Evolutionary conservation across 2,329 filamentous ascomycete genomes (phyloP), one percentile per base, ranked within the genome.

Genomic region (Colletotrichum cereale): DNA sequence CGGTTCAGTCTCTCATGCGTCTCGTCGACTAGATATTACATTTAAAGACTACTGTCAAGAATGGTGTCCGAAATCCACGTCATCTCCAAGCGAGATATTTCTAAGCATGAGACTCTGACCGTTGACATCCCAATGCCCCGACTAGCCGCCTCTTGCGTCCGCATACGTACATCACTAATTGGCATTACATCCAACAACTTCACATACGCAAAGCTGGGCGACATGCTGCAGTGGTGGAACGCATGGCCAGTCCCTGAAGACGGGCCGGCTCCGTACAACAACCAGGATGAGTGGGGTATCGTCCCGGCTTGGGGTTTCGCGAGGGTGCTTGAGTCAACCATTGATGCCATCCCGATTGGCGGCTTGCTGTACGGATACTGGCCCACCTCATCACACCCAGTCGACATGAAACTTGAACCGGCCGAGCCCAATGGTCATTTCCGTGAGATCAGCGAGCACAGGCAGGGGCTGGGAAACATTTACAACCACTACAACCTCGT

Each of bases 271-370:
- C 77, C 79, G 4, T 80, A 78, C 47, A 80, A 82, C 73, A 79
- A 86, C 74, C 40, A 62, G 5, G 55, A 76, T 2, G 74, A 75
- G n/a, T 86, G 84, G 78, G 85, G 84, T 5, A 83, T 85, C 69
- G 83, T 84, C 16, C 82, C 83, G 50, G 83, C 81, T n/a, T 87
- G 85, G 85, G 86, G 86, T 0, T 85, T 83, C 65, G 85, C 80
- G 10, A 76, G 79, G 31, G 80, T 86, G 5, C 55, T 83, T 7
- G 82, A 84, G 5, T 84, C 80, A n/a, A 85, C 78, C 0, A 76
- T 83, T 6, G 61, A 77, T 2, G 75, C 73, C 7, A 75, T 86
- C 2, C 56, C 76, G 0, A 56, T 68, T 2, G 84, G 82, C 7
- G 78, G 78, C 0, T 74, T 80, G 2, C 69, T 87, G 0, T 86